phyloP scores from a whole-genome alignment of 2,329 filamentous ascomycete genomes.

The Cordyceps pruinosa region DNA sequence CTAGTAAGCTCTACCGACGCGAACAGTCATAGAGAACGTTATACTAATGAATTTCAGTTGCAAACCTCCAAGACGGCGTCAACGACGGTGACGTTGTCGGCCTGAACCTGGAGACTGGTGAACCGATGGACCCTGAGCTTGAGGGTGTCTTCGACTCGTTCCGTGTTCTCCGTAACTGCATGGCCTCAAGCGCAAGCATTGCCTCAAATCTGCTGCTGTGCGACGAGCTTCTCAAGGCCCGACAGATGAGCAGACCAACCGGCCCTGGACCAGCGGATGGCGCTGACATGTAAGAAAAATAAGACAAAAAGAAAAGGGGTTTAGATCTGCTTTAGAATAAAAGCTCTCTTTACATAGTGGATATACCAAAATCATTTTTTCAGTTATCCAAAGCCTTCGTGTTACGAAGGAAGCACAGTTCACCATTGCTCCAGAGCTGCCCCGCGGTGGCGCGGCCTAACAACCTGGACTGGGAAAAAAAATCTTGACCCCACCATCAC shows the following conservation, averaged over 20 bases:
- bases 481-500: slow-evolving; percentile 34
- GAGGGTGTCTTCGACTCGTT: slow-evolving; percentile 95
- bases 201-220: slow-evolving; percentile 92
- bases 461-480: slow-evolving; percentile 23
- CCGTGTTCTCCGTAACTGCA: slow-evolving; percentile 85
- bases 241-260: slow-evolving; percentile 75
- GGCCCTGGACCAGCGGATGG: slow-evolving; percentile 60
- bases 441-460: slow-evolving; percentile 21
- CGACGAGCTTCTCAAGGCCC: slow-evolving; percentile 93
- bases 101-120: slow-evolving; percentile 76
- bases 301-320: slow-evolving; percentile 23
- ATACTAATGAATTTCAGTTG: slow-evolving; percentile 49
- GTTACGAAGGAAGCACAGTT: not conserved
- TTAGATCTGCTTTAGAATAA: slow-evolving; percentile 32
- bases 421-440: slow-evolving; percentile 8
- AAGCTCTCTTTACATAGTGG: slow-evolving; percentile 24
- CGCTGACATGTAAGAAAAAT: slow-evolving; percentile 38
- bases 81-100: slow-evolving; percentile 79
- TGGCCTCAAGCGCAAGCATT: slow-evolving; percentile 91
- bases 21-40: not conserved
- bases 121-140: slow-evolving; percentile 90
- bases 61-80: slow-evolving; percentile 78
- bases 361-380: slow-evolving; percentile 14
- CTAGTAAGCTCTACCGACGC: slow-evolving; percentile 52
- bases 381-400: not conserved